A percentile compares a stretch with the other conserved stretches of the same genome.
Conservation (phyloP, 805 yeast genomes). For the Pichia kluyveri region DNA sequence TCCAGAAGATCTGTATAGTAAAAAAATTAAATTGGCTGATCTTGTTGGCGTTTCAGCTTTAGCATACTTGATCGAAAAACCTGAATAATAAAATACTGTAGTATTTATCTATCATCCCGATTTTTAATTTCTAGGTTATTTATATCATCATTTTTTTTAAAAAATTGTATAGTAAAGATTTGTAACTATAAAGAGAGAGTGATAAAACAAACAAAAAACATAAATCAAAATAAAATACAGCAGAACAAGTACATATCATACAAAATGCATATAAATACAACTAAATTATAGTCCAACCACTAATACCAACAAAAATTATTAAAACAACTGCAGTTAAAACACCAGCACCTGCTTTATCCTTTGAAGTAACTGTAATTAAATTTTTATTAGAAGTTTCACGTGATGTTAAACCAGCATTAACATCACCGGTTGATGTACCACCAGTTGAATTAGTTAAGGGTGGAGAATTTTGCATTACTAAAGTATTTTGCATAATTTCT, state of each 20-base stretch:
- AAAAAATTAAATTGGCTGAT: too few species aligned
- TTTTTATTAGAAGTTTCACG: slow-evolving; percentile 39
- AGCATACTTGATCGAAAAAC: too few species aligned
- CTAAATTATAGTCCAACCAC: slow-evolving; percentile 61
- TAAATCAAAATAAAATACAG: neutral
- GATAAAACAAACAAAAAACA: neutral
- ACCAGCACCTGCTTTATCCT: slow-evolving; percentile 87
- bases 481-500: slow-evolving; percentile 46
- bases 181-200: neutral
- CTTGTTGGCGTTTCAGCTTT: too few species aligned
- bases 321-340: slow-evolving; percentile 70
- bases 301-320: slow-evolving; percentile 50
- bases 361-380: slow-evolving; percentile 39
- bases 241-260: neutral
- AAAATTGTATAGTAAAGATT: neutral
- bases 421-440: slow-evolving; percentile 60
- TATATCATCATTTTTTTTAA: neutral
- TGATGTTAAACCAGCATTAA: slow-evolving; percentile 40
- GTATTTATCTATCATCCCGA: too few species aligned
- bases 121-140: too few species aligned
- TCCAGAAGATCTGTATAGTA: too few species aligned
- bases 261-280: slow-evolving; percentile 22
- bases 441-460: slow-evolving; percentile 62
- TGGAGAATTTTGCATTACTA: slow-evolving; percentile 31
- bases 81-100: too few species aligned